Conservation (phyloP, 2,329 filamentous ascomycete genomes). For the Alternaria ethzedia region DNA sequence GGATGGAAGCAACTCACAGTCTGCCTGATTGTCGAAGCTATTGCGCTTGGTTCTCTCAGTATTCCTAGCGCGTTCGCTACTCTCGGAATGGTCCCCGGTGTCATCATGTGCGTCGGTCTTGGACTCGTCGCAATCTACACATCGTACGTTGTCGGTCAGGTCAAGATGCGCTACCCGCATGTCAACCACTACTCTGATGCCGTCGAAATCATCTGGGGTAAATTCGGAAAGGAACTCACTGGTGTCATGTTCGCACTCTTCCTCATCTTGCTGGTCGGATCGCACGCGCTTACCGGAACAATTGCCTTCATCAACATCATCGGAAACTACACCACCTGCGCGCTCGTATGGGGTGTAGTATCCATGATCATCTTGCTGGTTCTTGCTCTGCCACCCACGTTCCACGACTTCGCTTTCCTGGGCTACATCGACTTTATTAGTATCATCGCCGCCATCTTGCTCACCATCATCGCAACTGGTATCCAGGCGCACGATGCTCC, state of each 20-base stretch:
- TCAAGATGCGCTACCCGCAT: slow-evolving; percentile 64
- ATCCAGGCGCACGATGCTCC: slow-evolving; percentile 40
- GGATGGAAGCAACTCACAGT: slow-evolving; percentile 60
- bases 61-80: slow-evolving; percentile 55
- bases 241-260: slow-evolving; percentile 61
- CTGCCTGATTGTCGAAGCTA: slow-evolving; percentile 59
- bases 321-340: slow-evolving; percentile 64
- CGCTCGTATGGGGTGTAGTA: slow-evolving; percentile 68
- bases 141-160: slow-evolving; percentile 66
- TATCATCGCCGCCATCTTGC: slow-evolving; percentile 68
- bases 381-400: slow-evolving; percentile 67
- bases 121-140: slow-evolving; percentile 67
- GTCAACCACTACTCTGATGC: slow-evolving; percentile 74
- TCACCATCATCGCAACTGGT: slow-evolving; percentile 73
- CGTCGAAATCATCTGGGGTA: slow-evolving; percentile 67
- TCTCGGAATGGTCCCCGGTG: slow-evolving; percentile 55
- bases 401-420: slow-evolving; percentile 69
- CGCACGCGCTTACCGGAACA: slow-evolving; percentile 73
- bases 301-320: slow-evolving; percentile 71
- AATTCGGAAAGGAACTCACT: slow-evolving; percentile 56
- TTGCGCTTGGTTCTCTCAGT: slow-evolving; percentile 56
- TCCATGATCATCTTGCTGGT: slow-evolving; percentile 66
- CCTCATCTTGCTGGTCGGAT: slow-evolving; percentile 67
- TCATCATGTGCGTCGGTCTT: slow-evolving; percentile 55
- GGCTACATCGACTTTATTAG: slow-evolving; percentile 64